Base-by-base conservation (phyloP, 371 early-diverging fungal genomes). In the Phascolomyces articulosus region DNA sequence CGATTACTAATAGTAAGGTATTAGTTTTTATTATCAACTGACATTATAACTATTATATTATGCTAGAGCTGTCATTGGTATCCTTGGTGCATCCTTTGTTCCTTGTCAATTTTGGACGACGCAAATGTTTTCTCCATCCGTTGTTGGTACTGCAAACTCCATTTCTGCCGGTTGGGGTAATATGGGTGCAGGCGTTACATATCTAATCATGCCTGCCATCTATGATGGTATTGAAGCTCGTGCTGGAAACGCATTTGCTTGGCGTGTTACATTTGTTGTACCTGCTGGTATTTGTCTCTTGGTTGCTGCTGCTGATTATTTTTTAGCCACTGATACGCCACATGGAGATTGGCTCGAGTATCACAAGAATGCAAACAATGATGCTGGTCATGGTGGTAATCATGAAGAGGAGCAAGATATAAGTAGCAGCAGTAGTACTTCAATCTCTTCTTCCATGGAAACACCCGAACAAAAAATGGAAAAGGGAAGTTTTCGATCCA, bases 81-180 rank as follows among this genome's bases (percentile, higher is more conserved):
- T 85, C 20, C 66, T 88, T 10, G 87, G 89, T 23, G 83, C 83
- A n/a, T 57, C 86, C 2, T 89, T 89, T 82, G 87, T 89, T 0
- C 87, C 90, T 18, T 89, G 90, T 66, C 90, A 89, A 72, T 78
- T 77, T 66, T 88, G 88, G 88, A 77, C 88, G 24, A 86, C 84
- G 9, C 73, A 79, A 28, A 75, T 87, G 75, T 89, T 89, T 71
- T 54, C 73, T 20, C 56, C 67, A 13, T 69, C 80, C 15, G 70
- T 86, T 51, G 83, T 89, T 38, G 85, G 90, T 7, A 79, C 86
- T 28, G 90, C 88, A 40, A 89, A 89, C 69, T 87, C 89, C 11
- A 56, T 88, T 49, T 80, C 80, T 9, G 90, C 79, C 31, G 90
- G 90, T 10, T 87, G 87, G 82, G 89, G 89, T 27, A 88, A 89